Evolutionary conservation across 306 rosid genomes (phyloP), one percentile per base, ranked within the genome.

Genomic region (Quercus rubra): DNA sequence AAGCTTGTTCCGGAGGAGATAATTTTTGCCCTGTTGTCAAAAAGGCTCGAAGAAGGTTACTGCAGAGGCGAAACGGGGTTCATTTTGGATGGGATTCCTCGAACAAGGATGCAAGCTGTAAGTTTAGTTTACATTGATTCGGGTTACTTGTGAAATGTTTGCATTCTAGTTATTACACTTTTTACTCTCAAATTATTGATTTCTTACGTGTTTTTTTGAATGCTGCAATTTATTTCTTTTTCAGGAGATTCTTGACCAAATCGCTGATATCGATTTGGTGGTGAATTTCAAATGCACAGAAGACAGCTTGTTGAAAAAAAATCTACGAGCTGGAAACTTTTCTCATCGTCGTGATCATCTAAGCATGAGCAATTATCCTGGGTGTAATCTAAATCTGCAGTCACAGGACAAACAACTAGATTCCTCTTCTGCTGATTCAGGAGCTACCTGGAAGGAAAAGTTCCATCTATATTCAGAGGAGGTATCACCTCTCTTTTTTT

Each of bases 1-100:
- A 89, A 91, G 80, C 90, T 85, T 83, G 94, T 93, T 8, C 92
- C 94, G 0, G 92, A 91, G 79, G 93, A 93, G 73, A 90, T 91
- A n/a, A 84, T 93, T 18, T 91, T 90, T 67, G 87, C 90, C 46
- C 76, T 93, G 74, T 79, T 95, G 76, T 80, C 96, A 0, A 93
- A 85, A 87, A 86, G 96, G 75, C 86, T 93, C 59, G 98, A 95
- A 72, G 98, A 93, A 82, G 94, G 98, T 55, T 90, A 83, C 83
- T 80, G 55, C 70, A 90, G 89, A 78, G 98, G 98, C 28, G 99
- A 95, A 88, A 89, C 86, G 55, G 97, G 99, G 2, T 95, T 95
- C 88, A 95, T 95, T 83, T 92, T 95, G 8, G 97, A 91, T 82
- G 99, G 99, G 72, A 88, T 95, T 79, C 99, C 99, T 59, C 86